A percentile compares a stretch with the other conserved stretches of the same genome.
Evolutionary conservation across 1,139 yeast species (phyloP).

Genomic region (Casaregolazyma suthepensis): DNA sequence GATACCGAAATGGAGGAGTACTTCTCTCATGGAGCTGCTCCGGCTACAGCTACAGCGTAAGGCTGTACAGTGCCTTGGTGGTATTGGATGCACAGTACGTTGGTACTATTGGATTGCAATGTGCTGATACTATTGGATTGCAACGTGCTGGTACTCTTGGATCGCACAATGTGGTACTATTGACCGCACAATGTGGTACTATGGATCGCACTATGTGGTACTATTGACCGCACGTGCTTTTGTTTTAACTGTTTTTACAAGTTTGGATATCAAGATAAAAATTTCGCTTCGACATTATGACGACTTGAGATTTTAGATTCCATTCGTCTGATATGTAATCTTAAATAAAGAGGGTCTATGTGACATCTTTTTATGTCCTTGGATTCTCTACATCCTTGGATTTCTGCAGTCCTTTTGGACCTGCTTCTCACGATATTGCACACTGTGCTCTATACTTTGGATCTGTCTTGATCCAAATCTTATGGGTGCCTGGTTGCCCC

Average conservation of each 20-base stretch:
- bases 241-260: background rate
- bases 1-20: constrained; percentile 95
- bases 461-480: constrained; percentile 24
- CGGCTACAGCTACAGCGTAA: constrained; percentile 9
- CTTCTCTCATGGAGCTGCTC: constrained; percentile 33
- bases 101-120: background rate
- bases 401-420: background rate
- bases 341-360: background rate
- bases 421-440: constrained; percentile 13
- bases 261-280: background rate
- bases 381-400: background rate
- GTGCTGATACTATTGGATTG: too few relatives aligned
- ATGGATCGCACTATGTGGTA: too few relatives aligned
- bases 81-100: background rate
- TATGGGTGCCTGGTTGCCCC: constrained; percentile 25
- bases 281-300: background rate
- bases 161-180: too few relatives aligned
- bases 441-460: constrained; percentile 20
- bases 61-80: background rate
- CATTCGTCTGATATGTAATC: background rate
- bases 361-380: background rate
- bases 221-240: background rate
- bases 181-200: too few relatives aligned
- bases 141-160: too few relatives aligned
- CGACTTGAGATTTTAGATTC: background rate